A percentile compares a stretch with the other conserved stretches of the same genome.
Evolutionary conservation across 2,329 filamentous ascomycete species (phyloP).

Genomic region (Cladorrhinum sp.): DNA sequence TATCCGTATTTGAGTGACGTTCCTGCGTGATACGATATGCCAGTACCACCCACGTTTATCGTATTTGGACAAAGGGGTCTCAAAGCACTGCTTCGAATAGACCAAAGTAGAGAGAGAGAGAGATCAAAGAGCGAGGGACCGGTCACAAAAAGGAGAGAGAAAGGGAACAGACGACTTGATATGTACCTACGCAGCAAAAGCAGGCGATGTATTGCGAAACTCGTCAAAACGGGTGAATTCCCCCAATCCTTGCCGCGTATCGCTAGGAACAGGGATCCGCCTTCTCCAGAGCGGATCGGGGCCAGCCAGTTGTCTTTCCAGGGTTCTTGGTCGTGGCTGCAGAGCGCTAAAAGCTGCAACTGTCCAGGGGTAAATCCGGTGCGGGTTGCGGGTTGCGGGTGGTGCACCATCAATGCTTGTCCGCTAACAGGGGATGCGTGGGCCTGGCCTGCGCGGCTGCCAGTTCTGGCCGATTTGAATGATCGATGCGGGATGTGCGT

Average conservation of each 20-base stretch:
- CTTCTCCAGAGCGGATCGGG: conserved; percentile 5
- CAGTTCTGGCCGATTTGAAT: conserved; percentile 15
- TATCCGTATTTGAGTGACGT: background rate
- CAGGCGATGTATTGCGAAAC: conserved; percentile 23
- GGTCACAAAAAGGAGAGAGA: background rate
- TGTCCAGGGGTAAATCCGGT: conserved; percentile 14
- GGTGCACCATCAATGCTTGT: conserved; percentile 10
- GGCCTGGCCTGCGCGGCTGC: background rate
- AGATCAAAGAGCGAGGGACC: background rate
- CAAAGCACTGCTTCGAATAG: background rate
- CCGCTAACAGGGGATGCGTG: conserved; percentile 11
- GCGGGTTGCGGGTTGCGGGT: background rate
- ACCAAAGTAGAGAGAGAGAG: background rate
- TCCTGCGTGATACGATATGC: background rate
- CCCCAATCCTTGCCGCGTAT: too few species aligned
- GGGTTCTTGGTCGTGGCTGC: conserved; percentile 13
- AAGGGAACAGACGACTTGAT: conserved; percentile 2
- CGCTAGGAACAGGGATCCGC: conserved; percentile 14
- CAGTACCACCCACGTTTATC: background rate
- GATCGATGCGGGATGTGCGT: conserved; percentile 9
- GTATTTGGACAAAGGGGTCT: background rate
- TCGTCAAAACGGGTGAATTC: conserved; percentile 27
- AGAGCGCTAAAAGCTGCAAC: conserved; percentile 19
- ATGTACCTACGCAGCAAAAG: background rate
- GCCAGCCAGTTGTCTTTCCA: conserved; percentile 18